These are phyloP conservation scores for Pseudopithomyces maydicus DNA, from an alignment of 2,329 filamentous ascomycete genomes.

Conservation along the genomic window DNA sequence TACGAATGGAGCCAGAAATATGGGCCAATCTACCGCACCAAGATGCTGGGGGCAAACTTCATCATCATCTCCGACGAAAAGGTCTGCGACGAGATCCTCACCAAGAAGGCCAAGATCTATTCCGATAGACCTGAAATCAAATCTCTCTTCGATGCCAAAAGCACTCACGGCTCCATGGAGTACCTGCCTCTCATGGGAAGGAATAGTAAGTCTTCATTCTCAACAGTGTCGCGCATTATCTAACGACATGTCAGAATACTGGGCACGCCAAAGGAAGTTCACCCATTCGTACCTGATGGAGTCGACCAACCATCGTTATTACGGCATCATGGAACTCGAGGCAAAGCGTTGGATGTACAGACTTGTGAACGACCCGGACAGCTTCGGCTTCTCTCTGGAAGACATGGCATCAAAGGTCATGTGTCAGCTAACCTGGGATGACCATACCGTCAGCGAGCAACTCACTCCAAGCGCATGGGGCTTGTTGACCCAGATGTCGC, in stretches of 20 bases:
- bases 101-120: slow-evolving; percentile 58
- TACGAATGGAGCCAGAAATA: slow-evolving; percentile 43
- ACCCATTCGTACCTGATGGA: slow-evolving; percentile 58
- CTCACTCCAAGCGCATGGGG: slow-evolving; percentile 60
- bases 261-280: slow-evolving; percentile 60
- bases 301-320: slow-evolving; percentile 50
- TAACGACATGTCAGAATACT: slow-evolving; percentile 51
- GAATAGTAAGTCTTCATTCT: slow-evolving; percentile 51
- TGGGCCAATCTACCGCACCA: slow-evolving; percentile 43
- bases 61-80: slow-evolving; percentile 59
- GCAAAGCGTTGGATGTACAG: slow-evolving; percentile 59
- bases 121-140: slow-evolving; percentile 57
- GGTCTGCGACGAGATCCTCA: slow-evolving; percentile 58
- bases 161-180: slow-evolving; percentile 60
- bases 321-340: slow-evolving; percentile 59
- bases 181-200: slow-evolving; percentile 62
- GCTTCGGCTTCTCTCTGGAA: slow-evolving; percentile 57
- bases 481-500: slow-evolving; percentile 63
- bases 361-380: slow-evolving; percentile 56
- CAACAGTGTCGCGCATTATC: background rate
- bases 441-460: slow-evolving; percentile 54
- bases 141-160: slow-evolving; percentile 61
- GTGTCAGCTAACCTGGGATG: slow-evolving; percentile 60
- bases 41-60: slow-evolving; percentile 49
- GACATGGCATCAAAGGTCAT: slow-evolving; percentile 65